phyloP scores from a whole-genome alignment of 2,329 filamentous ascomycete genomes.

The Scolecobasidium constrictum region DNA sequence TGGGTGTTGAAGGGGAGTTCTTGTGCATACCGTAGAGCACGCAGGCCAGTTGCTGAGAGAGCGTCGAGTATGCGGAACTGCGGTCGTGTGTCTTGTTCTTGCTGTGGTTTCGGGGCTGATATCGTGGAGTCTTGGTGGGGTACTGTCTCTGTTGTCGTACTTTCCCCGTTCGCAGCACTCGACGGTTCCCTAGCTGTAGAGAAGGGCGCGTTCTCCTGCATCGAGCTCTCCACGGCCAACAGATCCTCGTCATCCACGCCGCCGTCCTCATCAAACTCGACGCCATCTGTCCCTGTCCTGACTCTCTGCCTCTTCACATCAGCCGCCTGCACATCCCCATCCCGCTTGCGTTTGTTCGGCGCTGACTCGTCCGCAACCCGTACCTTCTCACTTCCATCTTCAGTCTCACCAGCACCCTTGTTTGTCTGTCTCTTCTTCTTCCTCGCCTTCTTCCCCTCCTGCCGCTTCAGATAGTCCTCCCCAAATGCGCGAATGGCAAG shows the following conservation, averaged over 20 bases:
- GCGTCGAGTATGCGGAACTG: conserved; percentile 83
- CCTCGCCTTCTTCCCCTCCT: conserved; percentile 25
- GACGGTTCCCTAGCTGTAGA: neutral
- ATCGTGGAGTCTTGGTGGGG: neutral
- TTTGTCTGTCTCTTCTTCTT: conserved; percentile 17
- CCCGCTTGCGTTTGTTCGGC: neutral
- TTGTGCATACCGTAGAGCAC: conserved; percentile 81
- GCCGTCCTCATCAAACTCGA: neutral
- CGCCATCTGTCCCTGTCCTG: neutral
- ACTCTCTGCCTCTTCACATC: neutral
- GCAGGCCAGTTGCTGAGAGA: conserved; percentile 82
- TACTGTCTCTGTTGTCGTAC: too few relatives aligned
- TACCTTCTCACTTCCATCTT: neutral
- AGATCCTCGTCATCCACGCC: conserved; percentile 9
- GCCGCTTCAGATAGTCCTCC: conserved; percentile 42
- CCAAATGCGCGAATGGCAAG: conserved; percentile 85
- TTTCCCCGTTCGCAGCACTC: neutral
- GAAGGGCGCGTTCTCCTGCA: neutral
- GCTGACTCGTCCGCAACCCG: neutral
- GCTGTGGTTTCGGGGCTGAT: neutral
- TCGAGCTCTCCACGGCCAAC: conserved; percentile 6
- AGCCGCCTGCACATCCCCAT: conserved; percentile 1
- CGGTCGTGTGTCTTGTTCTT: neutral
- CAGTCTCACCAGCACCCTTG: conserved; percentile 8
- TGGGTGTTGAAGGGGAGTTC: conserved; percentile 78